A percentile compares a stretch with the other conserved stretches of the same genome.
Conservation (phyloP, 306 rosid genomes). For the Arachis stenosperma region DNA sequence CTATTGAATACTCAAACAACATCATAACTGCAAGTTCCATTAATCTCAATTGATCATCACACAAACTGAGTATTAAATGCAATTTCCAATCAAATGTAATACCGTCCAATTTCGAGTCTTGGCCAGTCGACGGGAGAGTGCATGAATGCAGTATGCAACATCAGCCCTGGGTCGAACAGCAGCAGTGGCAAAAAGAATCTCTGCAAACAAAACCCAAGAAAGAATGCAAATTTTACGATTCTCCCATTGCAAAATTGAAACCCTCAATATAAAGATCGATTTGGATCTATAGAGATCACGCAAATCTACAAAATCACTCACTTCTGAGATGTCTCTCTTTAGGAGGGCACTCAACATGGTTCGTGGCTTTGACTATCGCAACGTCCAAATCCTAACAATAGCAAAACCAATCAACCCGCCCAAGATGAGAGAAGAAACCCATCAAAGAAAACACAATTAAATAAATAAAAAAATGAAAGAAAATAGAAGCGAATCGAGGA, state of each 20-base stretch:
- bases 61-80: constrained; percentile 15
- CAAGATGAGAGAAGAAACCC: constrained; percentile 22
- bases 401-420: constrained; percentile 33
- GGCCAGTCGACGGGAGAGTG: constrained; percentile 80
- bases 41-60: constrained; percentile 1
- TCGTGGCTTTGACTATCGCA: constrained; percentile 96
- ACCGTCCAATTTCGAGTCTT: constrained; percentile 99
- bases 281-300: constrained; percentile 44
- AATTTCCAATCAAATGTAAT: not conserved
- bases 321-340: constrained; percentile 95
- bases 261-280: constrained; percentile 24
- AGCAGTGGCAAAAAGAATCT: constrained; percentile 71
- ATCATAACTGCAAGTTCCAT: not conserved
- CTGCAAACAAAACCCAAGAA: constrained; percentile 17
- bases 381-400: constrained; percentile 97
- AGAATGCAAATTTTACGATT: constrained; percentile 19
- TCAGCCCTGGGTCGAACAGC: constrained; percentile 93
- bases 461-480: constrained; percentile 19
- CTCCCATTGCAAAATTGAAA: constrained; percentile 6
- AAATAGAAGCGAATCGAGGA: constrained; percentile 9
- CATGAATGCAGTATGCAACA: constrained; percentile 97
- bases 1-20: constrained; percentile 1
- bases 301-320: constrained; percentile 44
- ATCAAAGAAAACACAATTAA: not conserved
- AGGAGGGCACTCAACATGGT: constrained; percentile 98